Evolutionary conservation across 345 rosid genomes (phyloP).

Genomic region (Sisymbrium irio): DNA sequence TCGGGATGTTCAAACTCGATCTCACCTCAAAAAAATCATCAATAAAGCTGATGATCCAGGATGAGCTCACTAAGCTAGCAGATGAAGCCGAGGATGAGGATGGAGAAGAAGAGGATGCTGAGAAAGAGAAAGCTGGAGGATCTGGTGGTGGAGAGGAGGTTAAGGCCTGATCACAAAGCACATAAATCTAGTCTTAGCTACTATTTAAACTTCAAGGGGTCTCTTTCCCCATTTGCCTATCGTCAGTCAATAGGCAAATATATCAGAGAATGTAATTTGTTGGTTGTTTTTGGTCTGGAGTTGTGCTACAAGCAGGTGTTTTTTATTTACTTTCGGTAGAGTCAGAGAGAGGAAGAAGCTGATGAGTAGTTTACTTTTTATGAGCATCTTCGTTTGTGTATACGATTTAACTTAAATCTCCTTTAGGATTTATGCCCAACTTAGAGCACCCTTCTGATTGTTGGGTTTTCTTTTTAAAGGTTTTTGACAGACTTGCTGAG

Average conservation of each 20-base stretch:
- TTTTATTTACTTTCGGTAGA: conserved; percentile 8
- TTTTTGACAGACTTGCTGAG: not conserved
- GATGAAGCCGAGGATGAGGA: conserved; percentile 70
- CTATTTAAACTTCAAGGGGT: conserved; percentile 1
- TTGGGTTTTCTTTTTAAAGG: not conserved
- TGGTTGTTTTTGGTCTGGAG: conserved; percentile 9
- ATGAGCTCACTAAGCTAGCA: conserved; percentile 86
- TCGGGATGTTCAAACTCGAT: conserved; percentile 39
- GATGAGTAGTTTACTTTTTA: not conserved
- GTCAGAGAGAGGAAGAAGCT: not conserved
- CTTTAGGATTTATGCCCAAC: not conserved
- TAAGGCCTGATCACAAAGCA: conserved; percentile 34
- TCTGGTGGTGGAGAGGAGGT: conserved; percentile 45
- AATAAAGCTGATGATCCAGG: conserved; percentile 80
- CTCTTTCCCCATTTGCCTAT: conserved; percentile 20
- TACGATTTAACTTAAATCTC: conserved; percentile 26
- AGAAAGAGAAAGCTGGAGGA: conserved; percentile 44
- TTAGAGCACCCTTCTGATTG: not conserved
- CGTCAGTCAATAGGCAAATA: conserved; percentile 12
- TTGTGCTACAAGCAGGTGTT: conserved; percentile 5
- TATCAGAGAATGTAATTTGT: conserved; percentile 30
- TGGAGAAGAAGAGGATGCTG: conserved; percentile 60
- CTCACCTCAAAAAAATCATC: conserved; percentile 62
- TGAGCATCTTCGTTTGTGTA: conserved; percentile 30
- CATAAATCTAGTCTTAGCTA: conserved; percentile 11